Percentiles rank a stretch among this genome's conserved stretches.
Evolutionary conservation across 257 asterid species (phyloP).

Genomic region (Striga asiatica): DNA sequence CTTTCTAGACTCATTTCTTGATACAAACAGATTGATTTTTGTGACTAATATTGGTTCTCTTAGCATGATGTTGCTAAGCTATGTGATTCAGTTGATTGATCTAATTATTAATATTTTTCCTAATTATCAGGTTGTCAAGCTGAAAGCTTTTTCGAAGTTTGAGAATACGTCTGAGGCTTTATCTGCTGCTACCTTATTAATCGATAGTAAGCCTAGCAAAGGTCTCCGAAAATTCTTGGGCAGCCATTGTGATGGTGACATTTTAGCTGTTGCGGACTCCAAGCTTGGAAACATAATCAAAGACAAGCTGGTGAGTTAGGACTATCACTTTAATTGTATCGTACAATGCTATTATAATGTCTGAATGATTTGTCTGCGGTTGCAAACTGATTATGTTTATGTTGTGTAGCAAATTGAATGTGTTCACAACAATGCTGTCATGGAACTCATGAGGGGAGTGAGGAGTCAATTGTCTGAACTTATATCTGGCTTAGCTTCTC

Average conservation of each 20-base stretch:
- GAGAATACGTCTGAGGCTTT: slow-evolving; percentile 78
- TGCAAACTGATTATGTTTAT: neutral
- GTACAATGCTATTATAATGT: neutral
- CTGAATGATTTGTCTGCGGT: neutral
- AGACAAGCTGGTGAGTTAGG: slow-evolving; percentile 65
- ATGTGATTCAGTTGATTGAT: too few species aligned
- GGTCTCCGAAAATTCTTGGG: slow-evolving; percentile 71
- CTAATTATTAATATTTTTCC: too few species aligned
- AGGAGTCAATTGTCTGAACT: slow-evolving; percentile 76
- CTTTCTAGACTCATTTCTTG: too few species aligned
- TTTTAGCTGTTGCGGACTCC: slow-evolving; percentile 74
- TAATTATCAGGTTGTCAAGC: slow-evolving; percentile 71
- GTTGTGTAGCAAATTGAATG: slow-evolving; percentile 71
- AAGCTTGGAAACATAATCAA: slow-evolving; percentile 72
- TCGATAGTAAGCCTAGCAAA: slow-evolving; percentile 67
- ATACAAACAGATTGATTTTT: too few species aligned
- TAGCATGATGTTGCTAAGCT: too few species aligned
- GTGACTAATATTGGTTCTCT: too few species aligned
- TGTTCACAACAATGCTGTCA: slow-evolving; percentile 66
- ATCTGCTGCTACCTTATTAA: slow-evolving; percentile 56
- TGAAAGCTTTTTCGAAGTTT: slow-evolving; percentile 71
- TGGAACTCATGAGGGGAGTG: slow-evolving; percentile 92
- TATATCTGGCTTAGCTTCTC: slow-evolving; percentile 67
- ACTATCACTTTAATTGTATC: neutral
- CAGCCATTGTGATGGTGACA: slow-evolving; percentile 52